phyloP scores from a whole-genome alignment of 2,329 filamentous ascomycete genomes.

The Fusarium fracticaudum region DNA sequence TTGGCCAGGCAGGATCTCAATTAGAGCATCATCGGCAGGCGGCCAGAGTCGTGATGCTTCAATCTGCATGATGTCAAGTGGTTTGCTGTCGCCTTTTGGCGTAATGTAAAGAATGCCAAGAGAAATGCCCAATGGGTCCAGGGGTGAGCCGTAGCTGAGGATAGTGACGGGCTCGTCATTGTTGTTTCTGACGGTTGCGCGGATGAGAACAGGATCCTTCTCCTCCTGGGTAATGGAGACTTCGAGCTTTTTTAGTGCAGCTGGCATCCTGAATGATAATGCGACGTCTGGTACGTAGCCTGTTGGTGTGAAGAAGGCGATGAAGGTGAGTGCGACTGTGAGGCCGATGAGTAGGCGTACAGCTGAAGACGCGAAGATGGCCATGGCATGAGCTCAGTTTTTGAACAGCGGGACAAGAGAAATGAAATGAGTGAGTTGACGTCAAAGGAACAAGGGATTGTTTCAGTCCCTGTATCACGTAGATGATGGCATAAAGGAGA shows the following conservation, averaged over 20 bases:
- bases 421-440: constrained; percentile 1
- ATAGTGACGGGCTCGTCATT: constrained; percentile 52
- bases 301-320: constrained; percentile 31
- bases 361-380: constrained; percentile 26
- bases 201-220: constrained; percentile 50
- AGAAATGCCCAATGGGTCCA: constrained; percentile 54
- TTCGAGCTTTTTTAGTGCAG: constrained; percentile 41
- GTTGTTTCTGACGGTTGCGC: constrained; percentile 53
- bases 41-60: constrained; percentile 55
- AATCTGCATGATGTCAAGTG: constrained; percentile 51
- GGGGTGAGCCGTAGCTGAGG: constrained; percentile 56
- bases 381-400: constrained; percentile 23
- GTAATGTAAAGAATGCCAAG: constrained; percentile 55
- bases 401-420: neutral
- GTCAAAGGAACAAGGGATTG: constrained; percentile 19
- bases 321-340: constrained; percentile 32
- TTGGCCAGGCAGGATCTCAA: constrained; percentile 52
- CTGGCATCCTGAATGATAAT: constrained; percentile 28
- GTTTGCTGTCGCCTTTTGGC: constrained; percentile 45
- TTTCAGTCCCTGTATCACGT: constrained; percentile 22
- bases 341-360: constrained; percentile 35
- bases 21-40: constrained; percentile 49
- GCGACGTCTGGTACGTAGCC: constrained; percentile 10
- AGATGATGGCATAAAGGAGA: constrained; percentile 9
- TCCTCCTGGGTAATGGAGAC: constrained; percentile 47